phyloP scores from a whole-genome alignment of 108 stramenopile species.

The Fragilaria radians region DNA sequence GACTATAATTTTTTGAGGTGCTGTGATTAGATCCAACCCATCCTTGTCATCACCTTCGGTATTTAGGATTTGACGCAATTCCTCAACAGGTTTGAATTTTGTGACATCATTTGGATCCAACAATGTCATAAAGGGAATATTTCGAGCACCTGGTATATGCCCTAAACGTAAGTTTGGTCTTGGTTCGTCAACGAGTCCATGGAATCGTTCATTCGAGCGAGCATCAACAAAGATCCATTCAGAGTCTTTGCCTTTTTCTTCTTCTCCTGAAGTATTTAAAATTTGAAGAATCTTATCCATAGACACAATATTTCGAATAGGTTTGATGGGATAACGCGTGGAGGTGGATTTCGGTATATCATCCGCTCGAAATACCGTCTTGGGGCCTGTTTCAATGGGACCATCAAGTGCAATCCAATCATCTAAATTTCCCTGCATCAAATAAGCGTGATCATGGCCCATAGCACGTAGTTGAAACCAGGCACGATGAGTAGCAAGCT shows the following conservation, averaged over 20 bases:
- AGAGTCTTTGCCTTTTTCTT: slow-evolving; percentile 2
- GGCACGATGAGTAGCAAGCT: slow-evolving; percentile 46
- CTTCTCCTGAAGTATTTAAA: slow-evolving; percentile 11
- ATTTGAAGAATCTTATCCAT: slow-evolving; percentile 25
- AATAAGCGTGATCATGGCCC: slow-evolving; percentile 55
- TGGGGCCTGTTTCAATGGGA: slow-evolving; percentile 35
- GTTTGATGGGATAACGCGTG: slow-evolving; percentile 25
- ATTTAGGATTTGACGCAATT: slow-evolving; percentile 34
- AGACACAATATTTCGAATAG: slow-evolving; percentile 35
- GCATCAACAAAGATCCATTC: slow-evolving; percentile 56
- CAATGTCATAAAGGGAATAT: slow-evolving; percentile 52
- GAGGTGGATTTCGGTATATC: slow-evolving; percentile 25
- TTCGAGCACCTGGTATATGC: slow-evolving; percentile 69
- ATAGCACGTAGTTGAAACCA: slow-evolving; percentile 62
- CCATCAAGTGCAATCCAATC: slow-evolving; percentile 61
- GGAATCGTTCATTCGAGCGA: slow-evolving; percentile 48
- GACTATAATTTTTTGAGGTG: slow-evolving; percentile 38
- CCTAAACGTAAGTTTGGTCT: slow-evolving; percentile 48
- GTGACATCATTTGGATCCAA: slow-evolving; percentile 36
- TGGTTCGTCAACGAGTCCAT: slow-evolving; percentile 42
- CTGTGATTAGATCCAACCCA: too few relatives aligned
- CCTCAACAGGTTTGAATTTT: slow-evolving; percentile 40
- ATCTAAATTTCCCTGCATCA: slow-evolving; percentile 63
- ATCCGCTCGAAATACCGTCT: slow-evolving; percentile 1
- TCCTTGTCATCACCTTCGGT: slow-evolving; percentile 40